Evolutionary conservation across 257 asterid species (phyloP).

Genomic region (Solanum pinnatisectum): DNA sequence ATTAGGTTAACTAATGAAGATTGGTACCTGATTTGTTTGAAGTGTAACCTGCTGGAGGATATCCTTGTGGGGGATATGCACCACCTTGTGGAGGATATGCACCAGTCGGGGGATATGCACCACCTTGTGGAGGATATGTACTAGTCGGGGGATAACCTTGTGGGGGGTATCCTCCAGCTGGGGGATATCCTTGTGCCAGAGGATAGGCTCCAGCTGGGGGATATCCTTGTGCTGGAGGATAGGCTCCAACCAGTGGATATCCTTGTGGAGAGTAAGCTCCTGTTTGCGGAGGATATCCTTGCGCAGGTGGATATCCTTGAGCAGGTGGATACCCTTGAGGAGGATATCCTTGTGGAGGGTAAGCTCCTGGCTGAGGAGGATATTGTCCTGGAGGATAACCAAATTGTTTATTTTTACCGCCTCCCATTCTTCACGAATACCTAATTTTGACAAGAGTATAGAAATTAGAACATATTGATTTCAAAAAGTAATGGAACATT

Average conservation of each 20-base stretch:
- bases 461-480: background rate
- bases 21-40: background rate
- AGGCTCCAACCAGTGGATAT: background rate
- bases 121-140: background rate
- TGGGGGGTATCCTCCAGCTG: background rate
- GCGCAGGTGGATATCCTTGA: background rate
- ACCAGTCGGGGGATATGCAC: too few relatives aligned
- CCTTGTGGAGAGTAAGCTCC: background rate
- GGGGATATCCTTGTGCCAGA: background rate
- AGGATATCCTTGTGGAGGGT: background rate
- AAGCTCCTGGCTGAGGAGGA: background rate
- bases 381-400: background rate
- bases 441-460: background rate
- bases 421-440: background rate
- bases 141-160: background rate
- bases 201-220: background rate
- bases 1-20: background rate
- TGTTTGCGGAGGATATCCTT: background rate
- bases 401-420: background rate
- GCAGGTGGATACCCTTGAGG: background rate
- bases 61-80: background rate
- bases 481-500: background rate
- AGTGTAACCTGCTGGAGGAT: background rate
- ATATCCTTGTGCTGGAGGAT: background rate
- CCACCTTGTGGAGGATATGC: background rate